A percentile compares a stretch with the other conserved stretches of the same genome.
Conservation (phyloP, 148 eudicot genomes). For the Rhododendron simsii region DNA sequence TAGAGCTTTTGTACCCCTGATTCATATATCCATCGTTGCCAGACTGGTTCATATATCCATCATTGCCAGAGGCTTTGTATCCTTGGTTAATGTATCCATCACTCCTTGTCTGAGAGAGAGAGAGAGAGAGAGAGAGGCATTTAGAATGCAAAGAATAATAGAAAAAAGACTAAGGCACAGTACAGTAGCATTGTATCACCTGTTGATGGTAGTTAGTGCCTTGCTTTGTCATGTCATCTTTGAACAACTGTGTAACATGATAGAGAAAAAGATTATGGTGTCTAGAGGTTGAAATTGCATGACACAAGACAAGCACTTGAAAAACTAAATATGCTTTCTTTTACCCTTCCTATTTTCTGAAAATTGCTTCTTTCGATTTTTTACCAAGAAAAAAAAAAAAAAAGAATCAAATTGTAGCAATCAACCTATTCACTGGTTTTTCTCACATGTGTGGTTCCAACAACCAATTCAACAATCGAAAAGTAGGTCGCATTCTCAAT, state of each 20-base stretch:
- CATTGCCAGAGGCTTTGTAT: constrained; percentile 16
- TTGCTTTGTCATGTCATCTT: background rate
- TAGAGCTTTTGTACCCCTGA: background rate
- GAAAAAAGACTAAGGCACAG: background rate
- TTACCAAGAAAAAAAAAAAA: background rate
- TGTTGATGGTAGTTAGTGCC: background rate
- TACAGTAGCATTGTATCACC: background rate
- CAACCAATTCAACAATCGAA: too few species aligned
- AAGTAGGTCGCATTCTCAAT: background rate
- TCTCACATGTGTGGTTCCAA: background rate
- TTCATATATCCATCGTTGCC: too few species aligned
- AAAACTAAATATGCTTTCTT: background rate
- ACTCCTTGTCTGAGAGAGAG: constrained; percentile 37
- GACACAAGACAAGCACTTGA: background rate
- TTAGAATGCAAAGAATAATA: background rate
- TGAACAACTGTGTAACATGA: background rate
- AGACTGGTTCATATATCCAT: too few species aligned
- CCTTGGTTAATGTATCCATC: constrained; percentile 36
- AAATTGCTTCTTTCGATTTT: background rate
- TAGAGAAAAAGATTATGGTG: background rate
- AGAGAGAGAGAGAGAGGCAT: background rate
- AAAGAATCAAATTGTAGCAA: background rate
- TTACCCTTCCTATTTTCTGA: background rate
- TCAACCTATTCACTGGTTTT: background rate
- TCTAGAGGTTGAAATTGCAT: background rate